Evolutionary conservation across 768 basidiomycete species (phyloP).

Genomic region (Russula virescens): DNA sequence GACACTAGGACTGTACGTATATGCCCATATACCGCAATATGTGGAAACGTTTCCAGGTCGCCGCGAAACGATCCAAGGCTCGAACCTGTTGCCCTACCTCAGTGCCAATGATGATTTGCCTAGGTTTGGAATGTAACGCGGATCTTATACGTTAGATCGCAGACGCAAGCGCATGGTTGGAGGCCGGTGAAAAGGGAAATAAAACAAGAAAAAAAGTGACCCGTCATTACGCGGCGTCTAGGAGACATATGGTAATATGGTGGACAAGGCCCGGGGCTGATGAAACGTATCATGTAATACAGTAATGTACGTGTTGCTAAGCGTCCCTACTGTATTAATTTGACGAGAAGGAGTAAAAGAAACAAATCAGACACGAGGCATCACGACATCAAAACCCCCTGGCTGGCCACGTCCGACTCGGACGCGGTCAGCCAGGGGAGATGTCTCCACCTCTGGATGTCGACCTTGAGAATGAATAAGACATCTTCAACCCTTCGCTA

Average conservation of each 20-base stretch:
- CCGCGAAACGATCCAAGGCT: constrained; percentile 4
- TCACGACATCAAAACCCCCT: not conserved
- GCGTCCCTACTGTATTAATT: not conserved
- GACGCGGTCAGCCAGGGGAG: too few relatives aligned
- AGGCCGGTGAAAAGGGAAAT: not conserved
- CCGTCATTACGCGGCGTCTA: too few relatives aligned
- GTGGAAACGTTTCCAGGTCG: too few relatives aligned
- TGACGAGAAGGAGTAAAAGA: constrained; percentile 1
- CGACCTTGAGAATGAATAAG: not conserved
- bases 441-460: not conserved
- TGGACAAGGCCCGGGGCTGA: not conserved
- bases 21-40: too few relatives aligned
- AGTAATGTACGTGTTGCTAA: too few relatives aligned
- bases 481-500: not conserved
- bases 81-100: not conserved
- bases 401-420: too few relatives aligned
- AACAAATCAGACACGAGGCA: not conserved
- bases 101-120: not conserved
- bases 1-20: too few relatives aligned
- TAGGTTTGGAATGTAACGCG: not conserved
- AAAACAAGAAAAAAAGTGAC: too few relatives aligned
- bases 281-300: not conserved
- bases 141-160: not conserved
- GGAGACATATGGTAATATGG: not conserved
- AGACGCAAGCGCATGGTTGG: not conserved